These are phyloP conservation scores for Alternaria alternata DNA, from an alignment of 2,329 filamentous ascomycete species.

Conservation along the genomic window DNA sequence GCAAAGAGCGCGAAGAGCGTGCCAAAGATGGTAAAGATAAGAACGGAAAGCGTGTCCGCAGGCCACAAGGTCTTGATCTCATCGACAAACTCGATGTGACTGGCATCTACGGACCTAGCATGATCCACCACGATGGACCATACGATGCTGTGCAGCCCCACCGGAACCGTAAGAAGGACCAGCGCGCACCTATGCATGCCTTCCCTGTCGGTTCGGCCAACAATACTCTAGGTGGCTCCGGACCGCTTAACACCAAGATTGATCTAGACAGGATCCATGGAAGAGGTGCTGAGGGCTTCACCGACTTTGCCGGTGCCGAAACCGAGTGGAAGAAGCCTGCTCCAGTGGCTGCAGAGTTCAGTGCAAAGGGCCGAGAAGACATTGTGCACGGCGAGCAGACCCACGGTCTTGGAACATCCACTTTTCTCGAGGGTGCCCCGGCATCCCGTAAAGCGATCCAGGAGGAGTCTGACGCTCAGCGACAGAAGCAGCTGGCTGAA, in stretches of 20 bases:
- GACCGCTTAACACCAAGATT: conserved; percentile 80
- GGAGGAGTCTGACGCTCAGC: conserved; percentile 72
- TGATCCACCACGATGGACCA: conserved; percentile 96
- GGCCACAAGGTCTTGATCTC: conserved; percentile 72
- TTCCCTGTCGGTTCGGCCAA: conserved; percentile 93
- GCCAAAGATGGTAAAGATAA: conserved; percentile 42
- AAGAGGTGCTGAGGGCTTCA: conserved; percentile 82
- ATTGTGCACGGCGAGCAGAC: conserved; percentile 85
- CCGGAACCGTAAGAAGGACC: conserved; percentile 84
- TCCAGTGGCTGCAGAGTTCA: conserved; percentile 39
- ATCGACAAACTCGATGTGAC: conserved; percentile 98
- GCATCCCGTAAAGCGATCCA: conserved; percentile 82
- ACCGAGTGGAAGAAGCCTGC: conserved; percentile 50
- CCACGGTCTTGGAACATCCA: conserved; percentile 88
- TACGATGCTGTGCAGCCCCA: conserved; percentile 97
- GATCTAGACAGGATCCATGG: conserved; percentile 92
- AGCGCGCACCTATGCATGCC: conserved; percentile 91
- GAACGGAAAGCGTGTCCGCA: conserved; percentile 43
- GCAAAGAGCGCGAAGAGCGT: conserved; percentile 60
- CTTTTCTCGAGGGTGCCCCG: conserved; percentile 92
- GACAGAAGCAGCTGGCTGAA: conserved; percentile 39
- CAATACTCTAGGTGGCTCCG: conserved; percentile 87
- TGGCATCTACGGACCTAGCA: conserved; percentile 90
- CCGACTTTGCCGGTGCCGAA: conserved; percentile 68
- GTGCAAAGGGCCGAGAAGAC: conserved; percentile 60